Evolutionary conservation across 2,329 filamentous ascomycete genomes (phyloP).

Genomic region (Madurella mycetomatis): DNA sequence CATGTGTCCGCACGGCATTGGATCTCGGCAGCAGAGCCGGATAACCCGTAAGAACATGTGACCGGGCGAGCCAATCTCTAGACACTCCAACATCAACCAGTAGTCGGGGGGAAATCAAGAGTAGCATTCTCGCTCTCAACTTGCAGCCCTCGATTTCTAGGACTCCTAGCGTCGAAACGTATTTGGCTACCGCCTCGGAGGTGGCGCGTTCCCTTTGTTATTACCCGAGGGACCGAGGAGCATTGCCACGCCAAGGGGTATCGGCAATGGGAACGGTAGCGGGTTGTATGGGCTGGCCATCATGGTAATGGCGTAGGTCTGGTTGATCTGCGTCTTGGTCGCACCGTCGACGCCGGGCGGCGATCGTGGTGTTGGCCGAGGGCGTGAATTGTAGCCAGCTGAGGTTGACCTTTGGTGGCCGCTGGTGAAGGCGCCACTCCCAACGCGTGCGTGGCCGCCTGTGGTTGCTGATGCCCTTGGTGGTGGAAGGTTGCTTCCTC

Average conservation of each 20-base stretch:
- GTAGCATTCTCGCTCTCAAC: too few relatives aligned
- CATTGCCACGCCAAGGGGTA: slow-evolving; percentile 24
- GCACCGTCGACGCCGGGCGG: slow-evolving; percentile 6
- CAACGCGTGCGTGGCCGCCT: neutral
- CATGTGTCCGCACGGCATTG: too few relatives aligned
- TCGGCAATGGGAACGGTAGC: slow-evolving; percentile 23
- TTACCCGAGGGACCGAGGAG: slow-evolving; percentile 13
- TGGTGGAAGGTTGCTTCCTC: neutral
- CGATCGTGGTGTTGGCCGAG: slow-evolving; percentile 1
- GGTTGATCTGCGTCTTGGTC: slow-evolving; percentile 25
- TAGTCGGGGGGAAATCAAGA: neutral
- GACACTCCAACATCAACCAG: neutral
- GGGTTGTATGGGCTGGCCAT: slow-evolving; percentile 24
- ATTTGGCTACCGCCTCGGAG: neutral
- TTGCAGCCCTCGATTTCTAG: too few relatives aligned
- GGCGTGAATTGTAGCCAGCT: neutral
- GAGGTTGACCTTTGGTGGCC: neutral
- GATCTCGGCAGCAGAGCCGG: too few relatives aligned
- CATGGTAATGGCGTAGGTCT: slow-evolving; percentile 24
- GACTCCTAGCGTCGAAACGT: too few relatives aligned
- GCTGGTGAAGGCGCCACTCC: neutral
- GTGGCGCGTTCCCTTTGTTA: neutral
- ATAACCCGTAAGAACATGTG: too few relatives aligned
- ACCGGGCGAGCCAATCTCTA: too few relatives aligned
- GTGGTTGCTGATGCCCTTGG: neutral